Evolutionary conservation across 805 yeast genomes (phyloP).

Genomic region (Metschnikowia cubensis): DNA sequence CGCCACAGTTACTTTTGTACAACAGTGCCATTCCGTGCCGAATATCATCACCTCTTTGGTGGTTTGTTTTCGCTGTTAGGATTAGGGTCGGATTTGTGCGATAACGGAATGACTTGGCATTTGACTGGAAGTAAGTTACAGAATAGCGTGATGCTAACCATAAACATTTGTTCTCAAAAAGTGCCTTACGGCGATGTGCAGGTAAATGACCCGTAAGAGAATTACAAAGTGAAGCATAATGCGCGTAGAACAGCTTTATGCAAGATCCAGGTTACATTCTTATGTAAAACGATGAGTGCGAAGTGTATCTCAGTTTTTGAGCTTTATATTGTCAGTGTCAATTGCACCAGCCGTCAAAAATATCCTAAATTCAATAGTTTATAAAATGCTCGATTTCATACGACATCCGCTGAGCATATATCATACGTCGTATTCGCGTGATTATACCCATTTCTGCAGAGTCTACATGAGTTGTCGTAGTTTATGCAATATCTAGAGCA

Average conservation of each 20-base stretch:
- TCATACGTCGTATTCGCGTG: not conserved
- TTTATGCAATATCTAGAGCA: not conserved
- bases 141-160: not conserved
- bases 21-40: no score
- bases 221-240: not conserved
- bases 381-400: not conserved
- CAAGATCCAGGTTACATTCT: slow-evolving; percentile 2
- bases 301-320: not conserved
- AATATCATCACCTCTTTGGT: no score
- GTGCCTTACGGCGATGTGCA: not conserved
- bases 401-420: not conserved
- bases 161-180: not conserved
- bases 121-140: not conserved
- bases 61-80: not conserved
- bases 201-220: not conserved
- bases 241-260: slow-evolving; percentile 2
- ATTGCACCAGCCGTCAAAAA: not conserved
- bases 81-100: not conserved
- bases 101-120: not conserved
- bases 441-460: not conserved
- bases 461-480: not conserved
- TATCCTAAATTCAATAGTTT: not conserved
- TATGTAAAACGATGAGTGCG: not conserved
- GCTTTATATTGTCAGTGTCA: not conserved
- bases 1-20: no score